Evolutionary conservation across 257 asterid genomes (phyloP).

Genomic region (Schizonepeta tenuifolia): DNA sequence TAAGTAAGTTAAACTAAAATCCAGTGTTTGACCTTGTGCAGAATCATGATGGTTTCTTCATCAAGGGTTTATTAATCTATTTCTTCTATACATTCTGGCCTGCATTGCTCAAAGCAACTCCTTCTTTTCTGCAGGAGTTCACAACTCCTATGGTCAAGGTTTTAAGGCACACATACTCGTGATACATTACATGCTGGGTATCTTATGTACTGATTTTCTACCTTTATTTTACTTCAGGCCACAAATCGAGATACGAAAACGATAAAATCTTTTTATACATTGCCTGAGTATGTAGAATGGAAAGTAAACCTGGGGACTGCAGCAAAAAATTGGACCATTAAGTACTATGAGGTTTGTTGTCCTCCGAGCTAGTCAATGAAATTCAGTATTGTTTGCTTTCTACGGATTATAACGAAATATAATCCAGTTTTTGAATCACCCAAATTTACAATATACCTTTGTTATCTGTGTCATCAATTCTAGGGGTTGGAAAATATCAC

Average conservation of each 20-base stretch:
- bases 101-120: constrained; percentile 77
- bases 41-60: constrained; percentile 99
- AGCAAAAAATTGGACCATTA: constrained; percentile 79
- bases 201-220: constrained; percentile 1
- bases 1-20: constrained; percentile 16
- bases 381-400: background rate
- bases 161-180: background rate
- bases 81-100: constrained; percentile 97
- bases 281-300: constrained; percentile 97
- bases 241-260: constrained; percentile 51
- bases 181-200: background rate
- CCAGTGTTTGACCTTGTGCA: constrained; percentile 37
- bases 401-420: background rate
- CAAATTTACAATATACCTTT: background rate
- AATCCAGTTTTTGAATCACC: constrained; percentile 14
- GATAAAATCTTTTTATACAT: constrained; percentile 74
- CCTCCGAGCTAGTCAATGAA: constrained; percentile 7
- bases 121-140: constrained; percentile 83
- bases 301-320: constrained; percentile 59
- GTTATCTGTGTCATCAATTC: constrained; percentile 24
- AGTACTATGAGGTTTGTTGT: constrained; percentile 93
- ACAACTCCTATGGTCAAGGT: constrained; percentile 94
- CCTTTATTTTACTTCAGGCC: constrained; percentile 55
- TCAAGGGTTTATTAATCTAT: constrained; percentile 88
- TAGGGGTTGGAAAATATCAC: constrained; percentile 99